Conservation (phyloP, 495 filamentous ascomycete genomes). For the Neurospora discreta region DNA sequence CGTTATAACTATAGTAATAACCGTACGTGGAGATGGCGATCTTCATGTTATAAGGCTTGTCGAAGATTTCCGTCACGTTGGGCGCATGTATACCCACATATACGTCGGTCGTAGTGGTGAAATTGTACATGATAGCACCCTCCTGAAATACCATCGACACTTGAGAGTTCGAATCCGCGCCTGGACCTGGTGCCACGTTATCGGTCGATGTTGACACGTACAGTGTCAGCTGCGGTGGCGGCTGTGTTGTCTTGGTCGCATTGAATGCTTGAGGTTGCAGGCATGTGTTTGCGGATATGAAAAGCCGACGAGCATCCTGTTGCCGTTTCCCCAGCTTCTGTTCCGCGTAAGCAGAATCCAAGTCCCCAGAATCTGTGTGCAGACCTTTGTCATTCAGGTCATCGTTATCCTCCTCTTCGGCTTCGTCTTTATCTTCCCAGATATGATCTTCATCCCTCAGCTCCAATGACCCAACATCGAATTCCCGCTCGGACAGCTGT, state of each 20-base stretch:
- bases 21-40: constrained; percentile 73
- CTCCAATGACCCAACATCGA: constrained; percentile 2
- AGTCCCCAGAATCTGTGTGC: neutral
- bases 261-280: constrained; percentile 49
- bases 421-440: neutral
- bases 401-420: neutral
- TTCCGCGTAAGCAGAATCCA: neutral
- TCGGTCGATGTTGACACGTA: constrained; percentile 59
- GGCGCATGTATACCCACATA: constrained; percentile 69
- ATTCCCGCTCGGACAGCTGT: constrained; percentile 5
- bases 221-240: constrained; percentile 61
- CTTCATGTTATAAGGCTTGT: constrained; percentile 59
- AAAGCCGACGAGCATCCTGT: constrained; percentile 41
- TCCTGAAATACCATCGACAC: constrained; percentile 27
- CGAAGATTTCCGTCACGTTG: constrained; percentile 40
- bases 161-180: constrained; percentile 33
- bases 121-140: constrained; percentile 52
- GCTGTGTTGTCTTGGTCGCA: constrained; percentile 20
- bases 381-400: neutral
- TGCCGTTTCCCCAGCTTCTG: constrained; percentile 17
- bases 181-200: constrained; percentile 59
- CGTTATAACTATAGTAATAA: constrained; percentile 52
- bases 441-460: constrained; percentile 8
- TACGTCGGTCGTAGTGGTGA: constrained; percentile 47
- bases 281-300: constrained; percentile 74